Base-by-base conservation (phyloP, 1,284 basidiomycete species). In the Termitomyces sp. region DNA sequence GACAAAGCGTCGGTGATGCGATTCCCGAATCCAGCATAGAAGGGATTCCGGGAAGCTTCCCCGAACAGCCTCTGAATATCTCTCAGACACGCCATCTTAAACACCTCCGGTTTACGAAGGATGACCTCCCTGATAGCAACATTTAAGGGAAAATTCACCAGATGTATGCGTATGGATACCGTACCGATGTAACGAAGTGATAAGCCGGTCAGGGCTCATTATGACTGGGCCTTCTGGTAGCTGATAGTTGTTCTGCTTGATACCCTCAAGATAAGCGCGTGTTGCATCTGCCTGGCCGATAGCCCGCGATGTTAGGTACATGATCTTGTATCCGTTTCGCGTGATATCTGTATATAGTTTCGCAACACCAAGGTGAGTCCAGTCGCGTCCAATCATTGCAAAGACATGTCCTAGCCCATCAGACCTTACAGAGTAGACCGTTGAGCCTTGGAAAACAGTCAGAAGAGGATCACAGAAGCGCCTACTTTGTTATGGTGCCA, bases 231-330 rank as follows among this genome's bases (percentile, higher is more conserved):
- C 97, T 65, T 98, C 94, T 0, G 97, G 97, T 31, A 99, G 78
- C 67, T 94, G 89, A 68, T 97, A 98, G 60, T 94, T 86, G 63
- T 96, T 92, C 75, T 99, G 97, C 66, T 90, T 91, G 70, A 99
- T 94, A 8, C 92, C 91, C 68, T 90, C 92, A 39, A 99, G 80
- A 67, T 99, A 99, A 60, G 95, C 94, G 57, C 97, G 78, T 38
- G 97, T 99, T 46, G 94, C 90, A 69, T 99, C 96, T 13, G 97
- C 97, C 70, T 99, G 97, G 0, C 97, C 97, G 59, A 99, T 98
- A 2, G 97, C 96, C 36, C 97, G 83, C 13, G 94, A 97, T 0
- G 97, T 99, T 19, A 99, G 82, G 70, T 99, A 99, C 83, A 99
- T 88, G 66, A 99, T 90, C 75, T 95, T 95, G 80, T 99, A 99